Evolutionary conservation across 2,329 filamentous ascomycete genomes (phyloP), one percentile per base, ranked within the genome.

Genomic region (Colletotrichum sp.): DNA sequence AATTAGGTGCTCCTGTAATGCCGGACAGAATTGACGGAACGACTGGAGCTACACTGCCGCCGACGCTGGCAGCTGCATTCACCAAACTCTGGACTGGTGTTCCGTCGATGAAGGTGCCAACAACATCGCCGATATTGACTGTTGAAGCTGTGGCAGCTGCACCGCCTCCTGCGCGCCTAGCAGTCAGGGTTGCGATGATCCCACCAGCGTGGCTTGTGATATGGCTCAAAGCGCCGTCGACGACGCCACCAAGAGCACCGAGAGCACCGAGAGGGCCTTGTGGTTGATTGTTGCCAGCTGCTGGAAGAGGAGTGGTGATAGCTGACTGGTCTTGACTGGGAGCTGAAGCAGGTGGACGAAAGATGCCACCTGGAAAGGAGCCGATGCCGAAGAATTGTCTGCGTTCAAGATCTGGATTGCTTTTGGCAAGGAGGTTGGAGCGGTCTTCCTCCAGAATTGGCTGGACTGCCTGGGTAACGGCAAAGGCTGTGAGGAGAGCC

Each of bases 331-430:
- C 64, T 28, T 18, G 52, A 14, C n/a, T n/a, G 9, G 24, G 14
- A 39, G 28, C 8, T 16, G 59, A 8, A 14, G 57, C n/a, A n/a
- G 43, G 13, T 32, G 43, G 26, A 39, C 43, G 48, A 43, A 78
- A 75, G 8, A 77, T 32, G n/a, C 57, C 36, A 30, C n/a, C 64
- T 6, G 55, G 63, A 30, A 72, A 36, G 32, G 32, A 34, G 18
- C 18, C 69, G n/a, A 73, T 43, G 9, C 68, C 68, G 21, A 65
- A 72, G 6, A 77, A 16, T 21, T 78, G 77, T 43, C 77, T 55
- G 39, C 21, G 16, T 39, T 68, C 36, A 30, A 67, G 3, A 16
- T 36, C 18, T 21, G 18, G 43, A 7, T 65, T 8, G 39, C 28
- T 32, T 14, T 32, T 57, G 61, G 36, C 28, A 3, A 71, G 7